Conservation (phyloP, 164 flowering plant genomes). For the Aristolochia californica region DNA sequence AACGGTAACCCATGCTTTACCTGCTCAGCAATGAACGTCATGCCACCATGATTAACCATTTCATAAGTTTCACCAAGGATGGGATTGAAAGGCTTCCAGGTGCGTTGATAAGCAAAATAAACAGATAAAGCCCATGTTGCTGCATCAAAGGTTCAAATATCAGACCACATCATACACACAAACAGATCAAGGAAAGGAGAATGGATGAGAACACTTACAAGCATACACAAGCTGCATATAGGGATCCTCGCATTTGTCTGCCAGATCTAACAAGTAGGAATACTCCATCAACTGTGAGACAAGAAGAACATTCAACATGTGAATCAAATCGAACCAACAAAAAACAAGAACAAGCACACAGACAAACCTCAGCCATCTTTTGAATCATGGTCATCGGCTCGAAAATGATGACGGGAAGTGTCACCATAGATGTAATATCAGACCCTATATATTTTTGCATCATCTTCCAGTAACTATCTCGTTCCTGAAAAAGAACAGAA, state of each 20-base stretch:
- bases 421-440: constrained; percentile 83
- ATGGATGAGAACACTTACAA: constrained; percentile 30
- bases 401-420: constrained; percentile 80
- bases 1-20: constrained; percentile 12
- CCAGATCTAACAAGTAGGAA: constrained; percentile 64
- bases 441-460: constrained; percentile 82
- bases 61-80: constrained; percentile 89
- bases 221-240: constrained; percentile 80
- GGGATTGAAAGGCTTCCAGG: constrained; percentile 93
- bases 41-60: constrained; percentile 61
- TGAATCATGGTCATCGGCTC: constrained; percentile 92
- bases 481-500: constrained; percentile 32
- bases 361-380: constrained; percentile 81
- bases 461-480: constrained; percentile 82
- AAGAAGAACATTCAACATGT: constrained; percentile 1
- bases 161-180: neutral
- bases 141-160: constrained; percentile 20
- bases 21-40: constrained; percentile 74
- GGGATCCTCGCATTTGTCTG: constrained; percentile 90
- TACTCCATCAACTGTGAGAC: constrained; percentile 73
- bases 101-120: constrained; percentile 64
- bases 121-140: constrained; percentile 83
- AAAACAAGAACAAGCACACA: neutral
- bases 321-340: neutral
- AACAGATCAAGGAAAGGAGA: neutral